Evolutionary conservation across 352 stramenopile species (phyloP).

Genomic region (Phytophthora melonis): DNA sequence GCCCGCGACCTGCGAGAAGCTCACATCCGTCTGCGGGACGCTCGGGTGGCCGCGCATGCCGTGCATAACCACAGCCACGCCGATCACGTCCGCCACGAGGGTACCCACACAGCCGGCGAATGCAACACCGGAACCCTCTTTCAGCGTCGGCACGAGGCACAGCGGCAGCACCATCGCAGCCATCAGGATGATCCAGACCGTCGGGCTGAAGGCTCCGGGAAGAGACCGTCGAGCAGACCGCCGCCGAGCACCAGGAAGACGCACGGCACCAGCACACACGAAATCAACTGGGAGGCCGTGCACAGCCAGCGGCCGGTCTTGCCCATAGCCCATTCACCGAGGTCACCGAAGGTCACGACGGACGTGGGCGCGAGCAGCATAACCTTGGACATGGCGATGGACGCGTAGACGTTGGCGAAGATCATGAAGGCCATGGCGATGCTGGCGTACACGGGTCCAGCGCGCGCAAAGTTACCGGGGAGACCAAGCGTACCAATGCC

Average conservation of each 20-base stretch:
- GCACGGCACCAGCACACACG: constrained; percentile 43
- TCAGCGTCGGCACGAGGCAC: constrained; percentile 39
- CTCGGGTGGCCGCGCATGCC: constrained; percentile 43
- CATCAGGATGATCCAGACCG: constrained; percentile 56
- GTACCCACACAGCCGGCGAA: constrained; percentile 48
- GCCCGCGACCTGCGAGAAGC: constrained; percentile 43
- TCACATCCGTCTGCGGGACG: constrained; percentile 41
- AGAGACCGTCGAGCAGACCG: constrained; percentile 45
- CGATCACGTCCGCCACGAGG: constrained; percentile 53
- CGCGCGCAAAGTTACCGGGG: constrained; percentile 61
- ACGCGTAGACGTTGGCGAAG: constrained; percentile 47
- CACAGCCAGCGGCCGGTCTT: constrained; percentile 53
- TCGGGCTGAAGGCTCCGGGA: constrained; percentile 38
- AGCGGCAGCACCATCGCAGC: constrained; percentile 46
- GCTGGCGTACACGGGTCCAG: constrained; percentile 49
- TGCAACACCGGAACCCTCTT: constrained; percentile 43
- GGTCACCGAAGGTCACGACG: constrained; percentile 37
- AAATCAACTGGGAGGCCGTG: constrained; percentile 46
- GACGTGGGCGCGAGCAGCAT: constrained; percentile 36
- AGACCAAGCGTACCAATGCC: constrained; percentile 71
- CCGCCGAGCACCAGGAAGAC: constrained; percentile 50
- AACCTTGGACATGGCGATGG: constrained; percentile 40
- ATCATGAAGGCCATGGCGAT: constrained; percentile 65
- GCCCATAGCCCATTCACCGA: constrained; percentile 42
- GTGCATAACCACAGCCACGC: constrained; percentile 38